phyloP scores from a whole-genome alignment of 176 grass and related monocot species.

The Ananas comosus region DNA sequence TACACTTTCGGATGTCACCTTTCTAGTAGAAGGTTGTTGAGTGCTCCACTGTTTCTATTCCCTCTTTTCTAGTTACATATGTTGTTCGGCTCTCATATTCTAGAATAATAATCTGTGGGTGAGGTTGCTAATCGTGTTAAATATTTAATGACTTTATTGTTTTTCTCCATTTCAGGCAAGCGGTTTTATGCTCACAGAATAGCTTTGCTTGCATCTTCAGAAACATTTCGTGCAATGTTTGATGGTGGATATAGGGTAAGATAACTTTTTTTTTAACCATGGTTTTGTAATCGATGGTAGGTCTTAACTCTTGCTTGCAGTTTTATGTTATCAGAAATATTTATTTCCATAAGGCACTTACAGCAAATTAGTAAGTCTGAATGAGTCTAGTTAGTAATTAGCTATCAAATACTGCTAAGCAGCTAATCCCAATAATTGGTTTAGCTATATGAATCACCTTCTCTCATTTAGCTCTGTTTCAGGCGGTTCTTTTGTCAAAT shows the following conservation, averaged over 20 bases:
- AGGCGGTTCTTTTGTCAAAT: too few relatives aligned
- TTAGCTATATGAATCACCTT: too few relatives aligned
- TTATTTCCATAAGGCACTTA: too few relatives aligned
- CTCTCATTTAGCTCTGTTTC: too few relatives aligned
- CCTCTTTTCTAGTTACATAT: too few relatives aligned
- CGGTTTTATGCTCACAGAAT: conserved; percentile 97
- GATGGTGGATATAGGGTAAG: conserved; percentile 98
- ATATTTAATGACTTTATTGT: background rate
- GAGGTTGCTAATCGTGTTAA: background rate
- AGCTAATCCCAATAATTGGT: too few relatives aligned
- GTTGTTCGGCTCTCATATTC: too few relatives aligned
- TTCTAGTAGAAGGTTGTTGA: conserved; percentile 89
- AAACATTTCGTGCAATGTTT: conserved; percentile 99
- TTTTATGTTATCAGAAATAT: background rate
- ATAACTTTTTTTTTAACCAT: conserved; percentile 1
- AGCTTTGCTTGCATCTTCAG: conserved; percentile 95
- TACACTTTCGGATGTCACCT: conserved; percentile 93
- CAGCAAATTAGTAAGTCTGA: too few relatives aligned
- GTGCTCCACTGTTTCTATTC: too few relatives aligned
- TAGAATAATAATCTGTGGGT: too few relatives aligned
- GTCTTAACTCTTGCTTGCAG: background rate
- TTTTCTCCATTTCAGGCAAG: conserved; percentile 42
- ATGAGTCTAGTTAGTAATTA: too few relatives aligned
- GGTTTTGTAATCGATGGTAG: background rate
- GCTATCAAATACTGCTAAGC: too few relatives aligned